Evolutionary conservation across 495 filamentous ascomycete genomes (phyloP), one percentile per base, ranked within the genome.

Genomic region (Recurvomyces mirabilis): DNA sequence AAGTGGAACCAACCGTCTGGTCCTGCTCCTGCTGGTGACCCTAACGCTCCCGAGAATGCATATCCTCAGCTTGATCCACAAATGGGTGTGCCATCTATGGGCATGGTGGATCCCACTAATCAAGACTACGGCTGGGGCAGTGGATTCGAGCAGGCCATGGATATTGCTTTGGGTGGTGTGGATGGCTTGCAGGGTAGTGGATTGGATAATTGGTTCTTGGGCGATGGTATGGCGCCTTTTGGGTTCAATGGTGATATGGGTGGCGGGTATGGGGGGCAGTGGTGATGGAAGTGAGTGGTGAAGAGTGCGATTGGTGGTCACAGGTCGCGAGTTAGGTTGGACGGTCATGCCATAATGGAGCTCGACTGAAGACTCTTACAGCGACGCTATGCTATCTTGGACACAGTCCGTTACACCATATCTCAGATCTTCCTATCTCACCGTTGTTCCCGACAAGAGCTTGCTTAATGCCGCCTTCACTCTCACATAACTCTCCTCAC

Each of bases 61-160:
- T 37, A 37, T 19, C 18, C 47, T 33, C 14, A 6, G 4, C 4
- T 32, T 13, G 20, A 33, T 18, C 44, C 18, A n/a, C 15, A 28
- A 9, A 15, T 38, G 11, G n/a, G n/a, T n/a, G n/a, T 5, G 1
- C 35, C 29, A 42, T 22, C 15, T 2, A 13, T 10, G 6, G 25
- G 37, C 25, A 22, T 29, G 21, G 32, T 45, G 13, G 46, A 50
- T 35, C 47, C 43, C 1, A 24, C 15, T 24, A 48, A 48, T 39
- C 29, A n/a, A 33, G 45, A 53, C 24, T 53, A 22, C 38, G 45
- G 38, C 3, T 55, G 51, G 55, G 55, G 52, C 14, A 48, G 20
- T 21, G 52, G 48, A 5, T 58, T 58, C 34, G 55, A 58, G 51
- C 52, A 58, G 40, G 48, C 47, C n/a, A 58, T 58, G 55, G 55